These are phyloP conservation scores for Fraxinus albicans DNA, from an alignment of 305 asterid genomes.

Conservation along the genomic window DNA sequence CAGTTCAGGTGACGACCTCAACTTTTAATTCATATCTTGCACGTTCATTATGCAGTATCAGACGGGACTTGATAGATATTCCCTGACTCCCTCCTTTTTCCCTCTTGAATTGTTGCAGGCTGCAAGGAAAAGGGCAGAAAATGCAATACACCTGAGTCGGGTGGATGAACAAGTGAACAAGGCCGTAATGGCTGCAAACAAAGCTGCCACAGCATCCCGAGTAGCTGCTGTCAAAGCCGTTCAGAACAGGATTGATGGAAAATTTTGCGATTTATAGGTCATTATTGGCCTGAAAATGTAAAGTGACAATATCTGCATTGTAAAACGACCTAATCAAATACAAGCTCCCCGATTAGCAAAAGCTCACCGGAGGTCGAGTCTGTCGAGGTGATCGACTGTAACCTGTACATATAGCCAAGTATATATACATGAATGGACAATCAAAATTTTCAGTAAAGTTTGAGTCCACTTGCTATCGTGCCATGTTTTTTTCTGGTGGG, in stretches of 20 bases:
- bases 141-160: conserved; percentile 43
- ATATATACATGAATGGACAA: conserved; percentile 44
- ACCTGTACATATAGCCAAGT: conserved; percentile 55
- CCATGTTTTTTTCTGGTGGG: conserved; percentile 19
- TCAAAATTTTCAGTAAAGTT: conserved; percentile 21
- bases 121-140: conserved; percentile 71
- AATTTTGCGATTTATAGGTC: conserved; percentile 54
- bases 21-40: neutral
- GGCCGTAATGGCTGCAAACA: conserved; percentile 67
- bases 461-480: conserved; percentile 13
- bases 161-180: conserved; percentile 85
- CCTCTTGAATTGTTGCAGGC: conserved; percentile 43
- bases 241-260: conserved; percentile 76
- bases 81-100: neutral
- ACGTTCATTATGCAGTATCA: neutral
- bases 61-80: neutral
- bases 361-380: conserved; percentile 50
- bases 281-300: conserved; percentile 41
- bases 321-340: conserved; percentile 9
- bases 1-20: conserved; percentile 60
- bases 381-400: conserved; percentile 37
- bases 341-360: conserved; percentile 53
- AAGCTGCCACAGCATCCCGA: conserved; percentile 86
- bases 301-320: conserved; percentile 34
- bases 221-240: conserved; percentile 95